These are phyloP conservation scores for Tetrahymena thermophila DNA, from an alignment of 73 alveolate species.

Conservation along the genomic window DNA sequence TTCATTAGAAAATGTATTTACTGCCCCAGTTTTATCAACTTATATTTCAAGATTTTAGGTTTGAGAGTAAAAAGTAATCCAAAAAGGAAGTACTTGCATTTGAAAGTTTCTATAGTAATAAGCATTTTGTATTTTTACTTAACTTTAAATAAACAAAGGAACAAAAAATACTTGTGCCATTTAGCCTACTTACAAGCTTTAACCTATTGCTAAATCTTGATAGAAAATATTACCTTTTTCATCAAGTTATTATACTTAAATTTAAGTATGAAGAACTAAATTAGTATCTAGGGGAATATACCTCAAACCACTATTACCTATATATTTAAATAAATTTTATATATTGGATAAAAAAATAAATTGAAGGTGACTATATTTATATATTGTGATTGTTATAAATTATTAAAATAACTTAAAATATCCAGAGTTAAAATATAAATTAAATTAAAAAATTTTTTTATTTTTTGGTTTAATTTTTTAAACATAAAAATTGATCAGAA, in stretches of 20 bases:
- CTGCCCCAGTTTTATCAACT: neutral
- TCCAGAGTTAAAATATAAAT: too few species aligned
- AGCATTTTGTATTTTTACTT: neutral
- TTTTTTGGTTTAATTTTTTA: too few species aligned
- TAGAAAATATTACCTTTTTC: neutral
- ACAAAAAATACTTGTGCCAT: neutral
- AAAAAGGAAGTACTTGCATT: neutral
- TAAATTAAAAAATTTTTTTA: too few species aligned
- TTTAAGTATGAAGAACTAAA: neutral
- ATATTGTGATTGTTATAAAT: too few species aligned
- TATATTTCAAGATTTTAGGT: neutral
- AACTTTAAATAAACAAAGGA: neutral
- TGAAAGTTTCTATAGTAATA: neutral
- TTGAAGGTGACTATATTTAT: too few species aligned
- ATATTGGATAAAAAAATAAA: too few species aligned
- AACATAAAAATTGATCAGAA: too few species aligned
- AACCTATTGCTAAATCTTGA: neutral
- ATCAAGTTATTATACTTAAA: neutral
- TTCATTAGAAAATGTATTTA: neutral
- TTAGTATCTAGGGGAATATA: neutral
- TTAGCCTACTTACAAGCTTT: neutral
- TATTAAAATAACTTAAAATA: too few species aligned
- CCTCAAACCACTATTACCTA: neutral
- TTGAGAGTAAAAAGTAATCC: neutral
- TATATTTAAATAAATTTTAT: neutral